Evolutionary conservation across 257 asterid species (phyloP).

Genomic region (Orobanche coerulescens): DNA sequence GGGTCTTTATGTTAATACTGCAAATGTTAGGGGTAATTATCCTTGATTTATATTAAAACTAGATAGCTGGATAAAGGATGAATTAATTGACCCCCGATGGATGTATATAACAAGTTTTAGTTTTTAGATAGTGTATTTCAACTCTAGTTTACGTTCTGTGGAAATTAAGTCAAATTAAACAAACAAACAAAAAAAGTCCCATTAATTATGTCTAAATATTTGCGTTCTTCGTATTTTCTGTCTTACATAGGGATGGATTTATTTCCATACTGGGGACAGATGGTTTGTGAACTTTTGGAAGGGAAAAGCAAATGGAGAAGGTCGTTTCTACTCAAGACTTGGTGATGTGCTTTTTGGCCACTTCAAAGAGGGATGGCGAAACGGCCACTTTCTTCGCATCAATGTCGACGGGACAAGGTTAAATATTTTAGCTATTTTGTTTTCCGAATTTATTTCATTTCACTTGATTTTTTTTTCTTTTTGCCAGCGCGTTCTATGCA

Average conservation of each 20-base stretch:
- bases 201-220: slow-evolving; percentile 7
- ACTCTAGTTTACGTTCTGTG: not conserved
- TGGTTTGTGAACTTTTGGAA: slow-evolving; percentile 95
- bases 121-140: not conserved
- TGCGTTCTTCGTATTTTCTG: slow-evolving; percentile 14
- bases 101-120: not conserved
- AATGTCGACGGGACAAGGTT: slow-evolving; percentile 85
- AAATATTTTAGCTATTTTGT: slow-evolving; percentile 8
- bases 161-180: slow-evolving; percentile 1
- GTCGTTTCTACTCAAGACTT: slow-evolving; percentile 74
- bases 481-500: not conserved
- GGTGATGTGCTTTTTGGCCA: slow-evolving; percentile 90
- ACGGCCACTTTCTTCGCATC: slow-evolving; percentile 75
- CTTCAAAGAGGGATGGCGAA: slow-evolving; percentile 96
- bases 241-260: slow-evolving; percentile 75
- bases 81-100: no score
- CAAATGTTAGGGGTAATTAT: no score
- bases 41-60: no score
- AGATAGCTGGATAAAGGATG: no score
- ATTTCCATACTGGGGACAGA: slow-evolving; percentile 87
- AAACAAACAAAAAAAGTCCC: not conserved
- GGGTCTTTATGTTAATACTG: no score
- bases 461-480: not conserved
- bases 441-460: not conserved
- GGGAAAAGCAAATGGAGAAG: slow-evolving; percentile 96